Evolutionary conservation across 2,329 filamentous ascomycete species (phyloP).

Genomic region (Verticillium longisporum): DNA sequence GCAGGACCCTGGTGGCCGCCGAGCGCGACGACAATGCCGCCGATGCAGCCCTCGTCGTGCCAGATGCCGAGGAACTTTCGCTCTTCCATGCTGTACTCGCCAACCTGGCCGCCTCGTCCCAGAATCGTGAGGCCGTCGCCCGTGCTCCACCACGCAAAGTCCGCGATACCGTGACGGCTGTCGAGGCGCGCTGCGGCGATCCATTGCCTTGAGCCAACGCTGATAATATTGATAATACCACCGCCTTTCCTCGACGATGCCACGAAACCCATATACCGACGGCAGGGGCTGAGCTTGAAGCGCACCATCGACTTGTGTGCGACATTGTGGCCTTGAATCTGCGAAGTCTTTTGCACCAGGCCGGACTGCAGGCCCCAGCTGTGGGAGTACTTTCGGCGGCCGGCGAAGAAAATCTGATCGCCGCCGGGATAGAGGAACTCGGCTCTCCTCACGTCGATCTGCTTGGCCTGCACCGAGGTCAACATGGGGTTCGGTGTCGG

Average conservation of each 20-base stretch:
- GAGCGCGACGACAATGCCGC: constrained; percentile 73
- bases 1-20: constrained; percentile 60
- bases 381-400: constrained; percentile 86
- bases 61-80: constrained; percentile 72
- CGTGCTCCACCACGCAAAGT: constrained; percentile 89
- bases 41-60: constrained; percentile 84
- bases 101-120: constrained; percentile 81
- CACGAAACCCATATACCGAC: constrained; percentile 76
- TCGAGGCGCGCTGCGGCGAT: constrained; percentile 75
- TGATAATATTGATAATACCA: constrained; percentile 80
- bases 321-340: constrained; percentile 66
- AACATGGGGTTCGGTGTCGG: constrained; percentile 81
- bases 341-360: constrained; percentile 71
- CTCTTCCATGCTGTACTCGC: constrained; percentile 72
- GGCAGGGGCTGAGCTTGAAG: constrained; percentile 83
- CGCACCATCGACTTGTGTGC: constrained; percentile 88
- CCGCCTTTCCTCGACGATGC: constrained; percentile 79
- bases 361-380: constrained; percentile 85
- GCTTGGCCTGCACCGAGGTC: constrained; percentile 80
- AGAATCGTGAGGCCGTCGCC: constrained; percentile 76
- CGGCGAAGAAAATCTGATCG: constrained; percentile 80
- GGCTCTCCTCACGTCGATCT: constrained; percentile 77
- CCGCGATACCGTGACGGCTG: constrained; percentile 73
- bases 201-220: constrained; percentile 80
- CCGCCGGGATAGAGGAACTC: constrained; percentile 69